Base-by-base conservation (phyloP, 495 filamentous ascomycete species). In the Daldinia childiae region DNA sequence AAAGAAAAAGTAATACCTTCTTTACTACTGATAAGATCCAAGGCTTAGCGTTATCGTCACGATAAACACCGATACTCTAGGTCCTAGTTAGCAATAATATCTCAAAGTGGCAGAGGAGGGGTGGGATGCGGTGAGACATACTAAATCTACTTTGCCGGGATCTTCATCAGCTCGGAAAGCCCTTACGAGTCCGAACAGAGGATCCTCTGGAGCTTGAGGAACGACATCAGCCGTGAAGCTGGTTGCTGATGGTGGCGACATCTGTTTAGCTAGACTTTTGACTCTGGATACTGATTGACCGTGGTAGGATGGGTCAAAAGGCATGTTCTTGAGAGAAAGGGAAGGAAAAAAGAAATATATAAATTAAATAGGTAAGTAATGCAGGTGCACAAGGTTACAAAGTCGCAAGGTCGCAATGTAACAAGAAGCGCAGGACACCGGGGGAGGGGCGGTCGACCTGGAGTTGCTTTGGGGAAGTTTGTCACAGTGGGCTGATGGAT, bases 1-100 rank as follows among this genome's bases (percentile, higher is more conserved):
- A 60, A 51, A 62, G 12, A 39, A 45, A 29, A 64, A 62, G 41
- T 61, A 80, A 64, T 81, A 97, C 95, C 90, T 95, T 94, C 82
- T 93, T 95, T 58, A 99, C 95, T 12, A 98, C 96, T 1, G 96
- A 94, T 56, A 99, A 83, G 62, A 99, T 87, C 96, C 96, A 99
- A n/a, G 95, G 96, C 82, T 98, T 98, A 57, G 93, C 94, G 78
- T 96, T 90, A 80, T 99, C 84, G 68, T 97, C 96, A 76, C 95
- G 87, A 79, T 99, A 98, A 66, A 96, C 96, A 73, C 95, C 95
- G 84, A 98, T 94, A 62, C 95, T 95, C 83, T 86, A 24, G 29
- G 50, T 52, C 64, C 15, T 17, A 34, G 66, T 72, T 50, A 74
- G 73, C 29, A 30, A 43, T 71, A 24, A 24, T 15, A 9, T 27